Percentiles rank a stretch among this genome's conserved stretches.
Evolutionary conservation across 352 stramenopile species (phyloP).

Genomic region (Phytophthora fragariaefolia): DNA sequence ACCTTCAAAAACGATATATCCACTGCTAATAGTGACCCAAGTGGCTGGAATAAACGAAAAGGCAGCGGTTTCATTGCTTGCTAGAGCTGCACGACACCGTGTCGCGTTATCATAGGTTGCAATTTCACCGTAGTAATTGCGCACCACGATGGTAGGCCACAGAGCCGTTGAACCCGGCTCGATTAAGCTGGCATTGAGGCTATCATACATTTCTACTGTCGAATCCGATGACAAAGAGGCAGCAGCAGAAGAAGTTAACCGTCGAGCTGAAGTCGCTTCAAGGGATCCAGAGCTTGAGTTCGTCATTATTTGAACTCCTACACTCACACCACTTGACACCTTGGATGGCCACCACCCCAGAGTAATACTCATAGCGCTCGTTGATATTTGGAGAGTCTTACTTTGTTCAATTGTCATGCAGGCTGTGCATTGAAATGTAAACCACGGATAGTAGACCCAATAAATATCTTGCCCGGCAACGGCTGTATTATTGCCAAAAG

Average conservation of each 20-base stretch:
- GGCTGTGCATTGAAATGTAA: constrained; percentile 42
- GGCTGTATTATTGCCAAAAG: constrained; percentile 50
- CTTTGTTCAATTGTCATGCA: constrained; percentile 30
- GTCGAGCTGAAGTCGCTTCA: constrained; percentile 1
- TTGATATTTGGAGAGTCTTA: constrained; percentile 26
- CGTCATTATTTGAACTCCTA: constrained; percentile 34
- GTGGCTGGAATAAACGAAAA: constrained; percentile 57
- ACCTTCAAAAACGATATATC: constrained; percentile 61
- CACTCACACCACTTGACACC: constrained; percentile 69
- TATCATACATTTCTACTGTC: background rate
- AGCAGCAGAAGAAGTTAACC: constrained; percentile 3
- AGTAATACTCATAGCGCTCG: constrained; percentile 50
- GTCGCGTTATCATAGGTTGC: constrained; percentile 57
- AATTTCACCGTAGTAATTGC: constrained; percentile 67
- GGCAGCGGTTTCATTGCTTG: constrained; percentile 30
- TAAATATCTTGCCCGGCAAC: constrained; percentile 56
- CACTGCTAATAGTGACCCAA: constrained; percentile 31
- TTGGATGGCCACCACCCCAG: constrained; percentile 61
- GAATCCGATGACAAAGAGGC: constrained; percentile 4
- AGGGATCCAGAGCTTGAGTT: constrained; percentile 6
- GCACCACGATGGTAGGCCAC: constrained; percentile 69
- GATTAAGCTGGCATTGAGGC: constrained; percentile 12
- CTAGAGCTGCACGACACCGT: constrained; percentile 26
- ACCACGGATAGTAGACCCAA: constrained; percentile 61
- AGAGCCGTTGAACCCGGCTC: constrained; percentile 31